These are phyloP conservation scores for Entomophthora muscae DNA, from an alignment of 371 early-diverging fungal genomes.

Conservation along the genomic window DNA sequence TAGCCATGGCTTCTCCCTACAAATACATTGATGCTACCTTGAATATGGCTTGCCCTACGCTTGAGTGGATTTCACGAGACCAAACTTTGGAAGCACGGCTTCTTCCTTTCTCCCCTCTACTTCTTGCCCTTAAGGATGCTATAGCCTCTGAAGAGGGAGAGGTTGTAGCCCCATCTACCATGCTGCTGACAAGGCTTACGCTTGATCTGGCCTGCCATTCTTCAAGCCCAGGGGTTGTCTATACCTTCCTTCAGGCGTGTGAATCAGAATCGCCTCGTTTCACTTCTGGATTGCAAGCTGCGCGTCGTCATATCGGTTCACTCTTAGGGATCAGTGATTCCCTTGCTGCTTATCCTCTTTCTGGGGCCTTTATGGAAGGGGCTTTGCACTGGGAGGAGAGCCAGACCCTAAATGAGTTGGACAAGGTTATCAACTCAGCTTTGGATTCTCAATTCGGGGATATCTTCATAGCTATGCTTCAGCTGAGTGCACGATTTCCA, in stretches of 20 bases:
- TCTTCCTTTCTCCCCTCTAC: not conserved
- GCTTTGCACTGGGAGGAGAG: not conserved
- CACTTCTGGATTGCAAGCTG: not conserved
- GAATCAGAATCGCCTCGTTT: not conserved
- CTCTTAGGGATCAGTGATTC: not conserved
- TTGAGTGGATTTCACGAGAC: not conserved
- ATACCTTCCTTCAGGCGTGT: not conserved
- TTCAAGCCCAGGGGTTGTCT: not conserved
- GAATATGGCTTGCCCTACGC: not conserved
- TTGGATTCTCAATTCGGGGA: not conserved
- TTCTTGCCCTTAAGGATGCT: not conserved
- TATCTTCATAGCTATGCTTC: not conserved
- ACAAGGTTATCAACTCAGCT: not conserved
- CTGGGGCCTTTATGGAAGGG: not conserved
- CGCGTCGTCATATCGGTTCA: not conserved
- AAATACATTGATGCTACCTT: not conserved
- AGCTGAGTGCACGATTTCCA: not conserved
- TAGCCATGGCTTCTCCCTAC: not conserved
- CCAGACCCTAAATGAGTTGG: not conserved
- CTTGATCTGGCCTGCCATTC: not conserved
- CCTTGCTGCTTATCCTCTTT: not conserved
- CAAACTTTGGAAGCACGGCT: not conserved
- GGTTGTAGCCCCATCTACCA: not conserved
- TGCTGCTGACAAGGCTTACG: not conserved
- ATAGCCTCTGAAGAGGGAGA: not conserved